Base-by-base conservation (phyloP, 257 asterid genomes). In the Nicotiana noctiflora region DNA sequence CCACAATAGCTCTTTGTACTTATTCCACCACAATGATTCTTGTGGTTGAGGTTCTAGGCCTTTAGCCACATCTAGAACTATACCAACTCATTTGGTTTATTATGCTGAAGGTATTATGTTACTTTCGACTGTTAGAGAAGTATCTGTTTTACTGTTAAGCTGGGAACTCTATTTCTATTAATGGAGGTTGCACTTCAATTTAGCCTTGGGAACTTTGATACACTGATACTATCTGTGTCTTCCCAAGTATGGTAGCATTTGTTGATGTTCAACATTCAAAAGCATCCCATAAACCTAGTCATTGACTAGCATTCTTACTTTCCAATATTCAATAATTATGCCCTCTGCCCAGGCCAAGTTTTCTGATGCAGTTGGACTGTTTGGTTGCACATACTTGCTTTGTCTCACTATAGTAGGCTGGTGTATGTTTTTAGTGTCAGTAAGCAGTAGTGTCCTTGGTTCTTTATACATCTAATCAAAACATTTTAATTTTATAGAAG, bases 351-450 rank as follows among this genome's bases (percentile, higher is more conserved):
- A 70, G 32, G 59, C 77, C 77, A 37, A 44, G 44, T 44, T 44
- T 70, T 44, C 25, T 70, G 77, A 21, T 70, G 25, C 37, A 23
- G 79, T 23, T 70, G 37, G 27, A 15, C 59, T 70, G 77, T 70
- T 70, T 46, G n/a, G 77, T 13, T 74, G 61, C 79, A 2, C 2
- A 14, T 74, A 23, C 25, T 74, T 74, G 79, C 79, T 74, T 74
- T 74, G 34, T 25, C 23, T 25, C 62, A 15, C 44, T 74, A 27
- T 44, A 74, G 44, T 25, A 49, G 79, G 79, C 15, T 23, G 44
- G 25, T 74, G 79, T 46, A 23, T 72, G 59, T 46, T 31, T 46
- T 23, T 72, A 72, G 78, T 72, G 78, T 72, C 61, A 49, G 61
- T 37, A 23, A 74, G 49, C 62, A 23, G 79, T 74, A 14, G 9